These are phyloP conservation scores for Phytopythium chamaehyphon DNA, from an alignment of 352 stramenopile species.

Conservation along the genomic window DNA sequence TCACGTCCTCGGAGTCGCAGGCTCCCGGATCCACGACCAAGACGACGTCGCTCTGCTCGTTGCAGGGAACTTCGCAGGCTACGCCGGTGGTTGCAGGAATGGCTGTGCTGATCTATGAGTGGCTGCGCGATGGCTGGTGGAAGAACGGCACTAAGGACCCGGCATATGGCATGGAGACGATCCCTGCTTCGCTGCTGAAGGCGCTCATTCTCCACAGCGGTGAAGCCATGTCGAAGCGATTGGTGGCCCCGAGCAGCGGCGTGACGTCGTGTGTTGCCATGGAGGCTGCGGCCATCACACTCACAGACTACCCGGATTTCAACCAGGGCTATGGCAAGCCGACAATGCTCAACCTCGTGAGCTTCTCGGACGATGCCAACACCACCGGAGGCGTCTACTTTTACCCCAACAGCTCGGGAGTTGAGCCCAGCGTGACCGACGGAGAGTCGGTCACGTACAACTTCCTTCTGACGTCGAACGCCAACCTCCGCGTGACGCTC, in stretches of 20 bases:
- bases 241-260: conserved; percentile 31
- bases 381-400: conserved; percentile 35
- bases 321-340: conserved; percentile 79
- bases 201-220: conserved; percentile 82
- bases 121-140: conserved; percentile 80
- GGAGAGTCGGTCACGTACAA: conserved; percentile 43
- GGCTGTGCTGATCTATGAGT: conserved; percentile 71
- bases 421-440: conserved; percentile 50
- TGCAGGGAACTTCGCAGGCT: conserved; percentile 73
- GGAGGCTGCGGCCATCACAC: conserved; percentile 20
- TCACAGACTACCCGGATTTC: conserved; percentile 52
- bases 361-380: conserved; percentile 23
- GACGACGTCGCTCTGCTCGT: conserved; percentile 30
- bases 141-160: conserved; percentile 52
- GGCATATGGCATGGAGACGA: conserved; percentile 43
- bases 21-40: conserved; percentile 37
- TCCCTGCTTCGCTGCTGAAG: conserved; percentile 74
- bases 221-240: conserved; percentile 46
- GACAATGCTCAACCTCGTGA: conserved; percentile 55
- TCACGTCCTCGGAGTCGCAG: conserved; percentile 62
- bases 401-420: conserved; percentile 47
- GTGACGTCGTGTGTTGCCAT: conserved; percentile 55
- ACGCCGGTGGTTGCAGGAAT: conserved; percentile 73
- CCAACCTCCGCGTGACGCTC: conserved; percentile 62
- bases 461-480: conserved; percentile 45